These are phyloP conservation scores for Penicillium sp. DNA, from an alignment of 2,329 filamentous ascomycete species.

Conservation along the genomic window DNA sequence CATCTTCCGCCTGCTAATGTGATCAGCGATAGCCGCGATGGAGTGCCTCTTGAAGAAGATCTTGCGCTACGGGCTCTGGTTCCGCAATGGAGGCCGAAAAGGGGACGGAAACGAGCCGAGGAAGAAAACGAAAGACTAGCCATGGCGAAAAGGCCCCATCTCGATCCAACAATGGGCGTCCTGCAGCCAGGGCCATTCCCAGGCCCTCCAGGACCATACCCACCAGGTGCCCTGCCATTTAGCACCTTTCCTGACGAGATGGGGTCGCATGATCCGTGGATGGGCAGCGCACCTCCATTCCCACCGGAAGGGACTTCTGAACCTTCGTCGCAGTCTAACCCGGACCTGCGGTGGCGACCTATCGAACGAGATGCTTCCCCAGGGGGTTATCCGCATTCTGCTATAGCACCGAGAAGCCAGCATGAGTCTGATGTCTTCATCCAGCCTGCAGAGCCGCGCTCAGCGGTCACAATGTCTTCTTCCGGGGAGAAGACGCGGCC, in stretches of 20 bases:
- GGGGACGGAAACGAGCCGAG: slow-evolving; percentile 55
- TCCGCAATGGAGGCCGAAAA: slow-evolving; percentile 60
- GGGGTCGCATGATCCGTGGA: slow-evolving; percentile 38
- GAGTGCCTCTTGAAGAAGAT: slow-evolving; percentile 77
- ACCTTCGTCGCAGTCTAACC: slow-evolving; percentile 31
- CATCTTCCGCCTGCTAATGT: slow-evolving; percentile 61
- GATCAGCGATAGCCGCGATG: slow-evolving; percentile 63
- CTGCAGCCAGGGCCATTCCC: slow-evolving; percentile 36
- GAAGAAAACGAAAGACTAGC: no score
- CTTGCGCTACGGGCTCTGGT: slow-evolving; percentile 75
- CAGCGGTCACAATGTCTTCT: slow-evolving; percentile 59
- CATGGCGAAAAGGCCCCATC: slow-evolving; percentile 53
- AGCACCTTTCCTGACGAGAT: slow-evolving; percentile 50
- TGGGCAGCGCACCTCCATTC: no score
- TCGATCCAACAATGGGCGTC: slow-evolving; percentile 47
- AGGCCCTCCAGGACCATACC: slow-evolving; percentile 43
- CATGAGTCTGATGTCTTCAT: slow-evolving; percentile 28
- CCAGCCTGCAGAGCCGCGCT: slow-evolving; percentile 55
- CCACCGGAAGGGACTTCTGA: no score
- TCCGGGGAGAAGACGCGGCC: slow-evolving; percentile 37
- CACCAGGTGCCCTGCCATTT: slow-evolving; percentile 44
- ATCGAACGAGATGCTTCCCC: slow-evolving; percentile 53
- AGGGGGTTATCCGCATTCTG: slow-evolving; percentile 66
- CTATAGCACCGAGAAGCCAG: slow-evolving; percentile 53
- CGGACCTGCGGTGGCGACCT: slow-evolving; percentile 40